Percentiles rank a stretch among this genome's conserved stretches.
phyloP scores from a whole-genome alignment of 441 rosid genomes.

The Gossypium schwendimanii region DNA sequence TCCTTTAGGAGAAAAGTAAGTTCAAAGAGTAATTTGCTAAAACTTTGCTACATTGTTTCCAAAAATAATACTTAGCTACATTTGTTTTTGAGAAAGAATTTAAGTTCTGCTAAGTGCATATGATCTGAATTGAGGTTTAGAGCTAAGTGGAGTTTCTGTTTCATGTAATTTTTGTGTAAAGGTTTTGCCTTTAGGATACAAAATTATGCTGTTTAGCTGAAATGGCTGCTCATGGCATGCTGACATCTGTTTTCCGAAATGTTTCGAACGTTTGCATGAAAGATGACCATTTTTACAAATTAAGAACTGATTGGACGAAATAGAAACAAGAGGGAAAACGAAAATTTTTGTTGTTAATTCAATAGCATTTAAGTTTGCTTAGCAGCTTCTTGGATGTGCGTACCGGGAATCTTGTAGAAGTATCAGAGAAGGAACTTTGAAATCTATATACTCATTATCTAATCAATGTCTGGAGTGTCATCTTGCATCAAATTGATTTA shows the following conservation, averaged over 20 bases:
- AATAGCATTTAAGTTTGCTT: neutral
- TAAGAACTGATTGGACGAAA: neutral
- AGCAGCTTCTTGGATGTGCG: neutral
- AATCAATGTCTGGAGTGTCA: neutral
- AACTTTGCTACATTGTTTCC: neutral
- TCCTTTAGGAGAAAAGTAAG: neutral
- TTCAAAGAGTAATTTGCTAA: neutral
- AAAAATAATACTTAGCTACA: neutral
- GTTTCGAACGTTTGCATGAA: neutral
- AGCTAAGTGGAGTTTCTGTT: neutral
- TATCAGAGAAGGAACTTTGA: neutral
- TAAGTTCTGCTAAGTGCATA: neutral
- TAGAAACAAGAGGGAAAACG: neutral
- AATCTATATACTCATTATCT: neutral
- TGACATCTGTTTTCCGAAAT: neutral
- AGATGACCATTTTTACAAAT: neutral
- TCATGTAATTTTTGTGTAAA: neutral
- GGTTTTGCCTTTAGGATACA: neutral
- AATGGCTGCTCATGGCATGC: neutral
- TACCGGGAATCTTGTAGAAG: neutral
- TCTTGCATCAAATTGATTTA: neutral
- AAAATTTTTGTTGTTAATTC: neutral
- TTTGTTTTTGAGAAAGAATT: slow-evolving; percentile 1
- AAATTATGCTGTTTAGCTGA: neutral
- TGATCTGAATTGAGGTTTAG: neutral